Evolutionary conservation across 2,329 filamentous ascomycete species (phyloP), one percentile per base, ranked within the genome.

Genomic region (Hymenoscyphus albidus): DNA sequence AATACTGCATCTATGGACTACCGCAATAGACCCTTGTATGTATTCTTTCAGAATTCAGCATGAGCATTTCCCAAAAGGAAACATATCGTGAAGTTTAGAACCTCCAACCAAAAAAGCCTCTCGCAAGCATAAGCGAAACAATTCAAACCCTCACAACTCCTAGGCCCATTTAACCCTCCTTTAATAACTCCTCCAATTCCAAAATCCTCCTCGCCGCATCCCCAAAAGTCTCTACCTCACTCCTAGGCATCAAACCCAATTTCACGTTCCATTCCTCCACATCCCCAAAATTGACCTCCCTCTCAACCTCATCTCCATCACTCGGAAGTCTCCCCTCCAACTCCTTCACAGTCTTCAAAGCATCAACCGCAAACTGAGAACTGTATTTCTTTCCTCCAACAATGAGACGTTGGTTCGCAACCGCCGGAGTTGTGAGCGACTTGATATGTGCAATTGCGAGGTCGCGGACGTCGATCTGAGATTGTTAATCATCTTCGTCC

Each of bases 381-480:
- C 59, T 65, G 48, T 67, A 69, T 22, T 61, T 62, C 22, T 64
- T 56, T 4, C 69, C 69, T 9, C 68, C 68, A 10, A 69, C 62
- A 13, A 64, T 18, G 55, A 73, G 65, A 4, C 73, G 61, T 58
- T 69, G 62, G 66, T 73, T 72, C 2, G 67, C 69, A 2, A 70
- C 72, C 27, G 56, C 62, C 12, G 68, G 65, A 6, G 58, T 66
- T n/a, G 69, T 72, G 35, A 74, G 68, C 2, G 70, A 65, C 59
- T 64, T 64, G 61, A 74, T 71, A 54, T 74, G 73, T 3, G 73
- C 72, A 18, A 64, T 64, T 13, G 71, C 71, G 1, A 74, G 66
- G 62, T 74, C 73, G 56, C 73, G 71, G 40, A 71, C 72, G 59
- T 74, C 72, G 56, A 74, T 70, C 58, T 70, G 67, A 10, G 18